phyloP scores from a whole-genome alignment of 306 rosid genomes.

The Mucuna pruriens region DNA sequence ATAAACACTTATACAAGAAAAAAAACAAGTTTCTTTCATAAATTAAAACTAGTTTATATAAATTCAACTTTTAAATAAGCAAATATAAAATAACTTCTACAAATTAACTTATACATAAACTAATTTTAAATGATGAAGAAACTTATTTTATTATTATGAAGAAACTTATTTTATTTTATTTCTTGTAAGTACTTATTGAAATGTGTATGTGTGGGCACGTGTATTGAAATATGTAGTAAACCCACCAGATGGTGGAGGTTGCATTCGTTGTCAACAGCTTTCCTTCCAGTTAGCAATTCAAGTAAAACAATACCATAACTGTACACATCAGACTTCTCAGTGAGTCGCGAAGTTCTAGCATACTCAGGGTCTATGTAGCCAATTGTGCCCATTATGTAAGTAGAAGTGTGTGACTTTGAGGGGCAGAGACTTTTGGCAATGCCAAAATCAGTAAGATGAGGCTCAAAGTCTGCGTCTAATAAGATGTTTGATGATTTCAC shows the following conservation, averaged over 20 bases:
- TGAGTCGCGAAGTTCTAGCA: constrained; percentile 92
- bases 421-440: constrained; percentile 86
- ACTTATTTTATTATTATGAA: too few relatives aligned
- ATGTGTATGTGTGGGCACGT: background rate
- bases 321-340: constrained; percentile 93
- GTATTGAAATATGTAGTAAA: background rate
- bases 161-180: too few relatives aligned
- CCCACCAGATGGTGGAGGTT: constrained; percentile 91
- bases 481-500: constrained; percentile 91
- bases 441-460: constrained; percentile 94
- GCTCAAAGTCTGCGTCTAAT: constrained; percentile 82
- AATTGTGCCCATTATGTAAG: constrained; percentile 90
- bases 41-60: too few relatives aligned
- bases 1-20: too few relatives aligned
- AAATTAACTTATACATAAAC: too few relatives aligned
- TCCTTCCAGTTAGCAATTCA: constrained; percentile 89
- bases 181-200: too few relatives aligned
- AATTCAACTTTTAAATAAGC: too few relatives aligned
- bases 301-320: constrained; percentile 94
- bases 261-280: constrained; percentile 89
- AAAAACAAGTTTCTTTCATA: too few relatives aligned
- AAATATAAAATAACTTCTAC: too few relatives aligned
- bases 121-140: too few relatives aligned
- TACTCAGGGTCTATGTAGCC: constrained; percentile 98
- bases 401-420: constrained; percentile 83